A percentile compares a stretch with the other conserved stretches of the same genome.
Evolutionary conservation across 2,329 filamentous ascomycete species (phyloP).

Genomic region (Amauroascus verrucosus): DNA sequence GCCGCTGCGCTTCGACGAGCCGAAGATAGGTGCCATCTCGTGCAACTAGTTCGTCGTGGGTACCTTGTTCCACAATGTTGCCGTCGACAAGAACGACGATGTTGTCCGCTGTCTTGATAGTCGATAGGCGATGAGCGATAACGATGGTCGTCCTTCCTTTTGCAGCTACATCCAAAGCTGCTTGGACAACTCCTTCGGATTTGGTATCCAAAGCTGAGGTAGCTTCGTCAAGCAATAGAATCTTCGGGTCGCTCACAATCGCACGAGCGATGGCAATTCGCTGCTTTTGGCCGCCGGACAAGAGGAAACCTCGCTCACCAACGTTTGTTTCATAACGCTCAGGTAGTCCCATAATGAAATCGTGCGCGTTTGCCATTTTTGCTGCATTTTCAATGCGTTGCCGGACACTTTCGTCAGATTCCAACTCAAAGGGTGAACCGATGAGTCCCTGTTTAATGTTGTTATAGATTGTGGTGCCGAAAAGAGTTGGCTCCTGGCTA

Average conservation of each 20-base stretch:
- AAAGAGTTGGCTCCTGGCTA: conserved; percentile 84
- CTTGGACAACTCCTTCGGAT: conserved; percentile 88
- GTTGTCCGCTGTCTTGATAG: conserved; percentile 87
- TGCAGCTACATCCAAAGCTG: conserved; percentile 75
- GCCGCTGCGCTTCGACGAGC: conserved; percentile 80
- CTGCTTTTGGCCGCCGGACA: conserved; percentile 94
- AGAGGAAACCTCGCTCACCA: conserved; percentile 84
- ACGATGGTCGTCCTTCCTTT: conserved; percentile 87
- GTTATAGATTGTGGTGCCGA: conserved; percentile 75
- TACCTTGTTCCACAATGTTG: conserved; percentile 84
- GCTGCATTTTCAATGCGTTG: conserved; percentile 70
- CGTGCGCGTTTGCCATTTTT: conserved; percentile 85
- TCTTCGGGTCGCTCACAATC: conserved; percentile 80
- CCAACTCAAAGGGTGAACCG: conserved; percentile 65
- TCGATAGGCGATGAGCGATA: conserved; percentile 90
- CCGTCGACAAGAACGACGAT: conserved; percentile 88
- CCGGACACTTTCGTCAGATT: conserved; percentile 55
- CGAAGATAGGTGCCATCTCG: conserved; percentile 64
- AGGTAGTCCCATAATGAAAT: conserved; percentile 72
- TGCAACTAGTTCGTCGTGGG: conserved; percentile 67
- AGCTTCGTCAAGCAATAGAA: conserved; percentile 87
- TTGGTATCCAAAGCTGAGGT: conserved; percentile 90
- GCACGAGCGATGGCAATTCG: conserved; percentile 89
- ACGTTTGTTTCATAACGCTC: conserved; percentile 90
- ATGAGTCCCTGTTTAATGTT: conserved; percentile 90